phyloP scores from a whole-genome alignment of 345 rosid genomes.

The Reutealis trisperma region DNA sequence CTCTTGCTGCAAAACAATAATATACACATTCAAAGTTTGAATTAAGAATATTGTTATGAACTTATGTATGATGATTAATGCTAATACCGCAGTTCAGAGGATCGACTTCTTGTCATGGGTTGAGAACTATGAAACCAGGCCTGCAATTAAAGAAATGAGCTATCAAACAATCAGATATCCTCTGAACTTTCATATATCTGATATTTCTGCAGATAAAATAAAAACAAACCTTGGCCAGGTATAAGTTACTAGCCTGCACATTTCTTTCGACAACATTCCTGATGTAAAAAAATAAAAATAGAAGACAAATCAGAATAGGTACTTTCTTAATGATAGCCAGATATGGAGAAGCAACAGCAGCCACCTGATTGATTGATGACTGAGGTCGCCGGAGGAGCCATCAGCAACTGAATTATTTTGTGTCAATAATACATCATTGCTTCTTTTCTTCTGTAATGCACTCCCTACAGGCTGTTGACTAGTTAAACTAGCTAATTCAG shows the following conservation, averaged over 20 bases:
- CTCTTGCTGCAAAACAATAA: conserved; percentile 46
- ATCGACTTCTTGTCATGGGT: conserved; percentile 79
- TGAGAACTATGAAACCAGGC: conserved; percentile 79
- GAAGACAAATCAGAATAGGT: not conserved
- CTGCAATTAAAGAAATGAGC: conserved; percentile 33
- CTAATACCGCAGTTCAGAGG: conserved; percentile 64
- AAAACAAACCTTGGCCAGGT: conserved; percentile 60
- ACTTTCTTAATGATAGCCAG: not conserved
- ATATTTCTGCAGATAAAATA: conserved; percentile 5
- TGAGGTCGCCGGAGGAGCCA: conserved; percentile 36
- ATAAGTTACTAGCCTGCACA: conserved; percentile 48
- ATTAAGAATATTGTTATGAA: not conserved
- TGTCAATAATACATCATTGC: conserved; percentile 39
- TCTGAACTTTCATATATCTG: not conserved
- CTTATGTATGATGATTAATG: not conserved
- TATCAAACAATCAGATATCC: conserved; percentile 10
- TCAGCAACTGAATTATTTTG: conserved; percentile 32
- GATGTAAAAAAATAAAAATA: not conserved
- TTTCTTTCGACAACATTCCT: conserved; percentile 51
- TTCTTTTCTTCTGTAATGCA: conserved; percentile 41
- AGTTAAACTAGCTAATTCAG: conserved; percentile 45
- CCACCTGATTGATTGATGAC: conserved; percentile 50
- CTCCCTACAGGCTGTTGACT: conserved; percentile 40
- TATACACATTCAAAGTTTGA: not conserved
- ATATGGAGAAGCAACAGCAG: not conserved